These are phyloP conservation scores for Dillenia suffruticosa DNA, from an alignment of 164 flowering plant genomes.

Conservation along the genomic window DNA sequence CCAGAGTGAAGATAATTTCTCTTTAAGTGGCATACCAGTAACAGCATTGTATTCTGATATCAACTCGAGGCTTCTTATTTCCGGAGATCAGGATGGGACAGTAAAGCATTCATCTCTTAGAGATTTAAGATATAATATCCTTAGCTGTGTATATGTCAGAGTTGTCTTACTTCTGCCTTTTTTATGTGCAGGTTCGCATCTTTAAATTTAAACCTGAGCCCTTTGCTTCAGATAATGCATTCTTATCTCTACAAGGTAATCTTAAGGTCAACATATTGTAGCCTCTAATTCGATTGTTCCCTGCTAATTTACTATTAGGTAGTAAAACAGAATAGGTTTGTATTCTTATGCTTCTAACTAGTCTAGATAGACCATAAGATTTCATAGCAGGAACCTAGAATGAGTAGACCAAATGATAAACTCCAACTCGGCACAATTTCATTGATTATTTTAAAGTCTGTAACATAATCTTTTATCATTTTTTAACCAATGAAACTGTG, in stretches of 20 bases:
- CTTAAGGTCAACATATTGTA: not conserved
- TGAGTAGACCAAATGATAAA: too few relatives aligned
- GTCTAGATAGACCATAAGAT: too few relatives aligned
- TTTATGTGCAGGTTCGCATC: conserved; percentile 58
- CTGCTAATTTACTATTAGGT: too few relatives aligned
- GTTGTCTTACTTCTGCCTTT: not conserved
- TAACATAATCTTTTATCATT: too few relatives aligned
- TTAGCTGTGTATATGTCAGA: not conserved
- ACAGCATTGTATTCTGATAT: conserved; percentile 63
- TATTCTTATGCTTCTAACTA: too few relatives aligned
- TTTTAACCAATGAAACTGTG: too few relatives aligned
- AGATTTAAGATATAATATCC: conserved; percentile 6
- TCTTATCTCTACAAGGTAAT: conserved; percentile 56
- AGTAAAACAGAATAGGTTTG: too few relatives aligned
- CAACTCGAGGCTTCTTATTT: conserved; percentile 53
- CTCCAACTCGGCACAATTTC: too few relatives aligned
- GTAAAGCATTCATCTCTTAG: conserved; percentile 29
- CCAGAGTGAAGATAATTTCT: conserved; percentile 71
- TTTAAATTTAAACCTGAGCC: conserved; percentile 67
- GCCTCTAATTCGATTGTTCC: too few relatives aligned
- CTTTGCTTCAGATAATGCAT: conserved; percentile 39
- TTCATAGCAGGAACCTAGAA: too few relatives aligned
- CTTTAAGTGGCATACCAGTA: conserved; percentile 56
- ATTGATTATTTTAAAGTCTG: too few relatives aligned
- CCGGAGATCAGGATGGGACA: conserved; percentile 89